Conservation (phyloP, 257 asterid genomes). For the Striga asiatica region DNA sequence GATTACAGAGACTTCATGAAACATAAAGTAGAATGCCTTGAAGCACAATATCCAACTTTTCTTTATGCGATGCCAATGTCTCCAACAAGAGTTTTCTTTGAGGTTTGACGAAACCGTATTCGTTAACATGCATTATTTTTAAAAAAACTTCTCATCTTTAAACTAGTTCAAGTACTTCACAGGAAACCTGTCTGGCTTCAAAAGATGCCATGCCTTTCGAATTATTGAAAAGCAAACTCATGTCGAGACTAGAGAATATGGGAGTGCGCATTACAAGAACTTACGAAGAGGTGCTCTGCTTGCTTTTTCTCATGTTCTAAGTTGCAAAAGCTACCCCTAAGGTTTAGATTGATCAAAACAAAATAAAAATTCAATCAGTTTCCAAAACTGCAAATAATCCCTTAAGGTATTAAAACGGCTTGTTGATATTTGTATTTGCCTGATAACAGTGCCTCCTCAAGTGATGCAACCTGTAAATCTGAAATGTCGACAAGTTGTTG, state of each 20-base stretch:
- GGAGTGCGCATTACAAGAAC: conserved; percentile 70
- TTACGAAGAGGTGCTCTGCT: conserved; percentile 70
- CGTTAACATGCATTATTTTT: neutral
- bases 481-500: too few species aligned
- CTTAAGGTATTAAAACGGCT: too few species aligned
- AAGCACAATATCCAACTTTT: conserved; percentile 81
- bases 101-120: conserved; percentile 33
- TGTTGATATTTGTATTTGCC: too few species aligned
- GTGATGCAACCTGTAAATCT: too few species aligned
- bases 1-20: conserved; percentile 78
- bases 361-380: too few species aligned
- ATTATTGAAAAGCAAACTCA: conserved; percentile 62
- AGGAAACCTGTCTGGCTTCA: conserved; percentile 98
- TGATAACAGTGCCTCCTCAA: too few species aligned
- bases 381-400: too few species aligned
- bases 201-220: conserved; percentile 95
- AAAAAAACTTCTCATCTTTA: neutral
- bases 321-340: too few species aligned
- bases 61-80: conserved; percentile 97
- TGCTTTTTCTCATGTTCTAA: neutral
- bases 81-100: conserved; percentile 79
- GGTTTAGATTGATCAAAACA: too few species aligned
- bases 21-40: conserved; percentile 34
- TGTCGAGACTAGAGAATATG: conserved; percentile 76
- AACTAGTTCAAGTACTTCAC: conserved; percentile 15